Evolutionary conservation across 139 green algal species (phyloP), one percentile per base, ranked within the genome.

Genomic region (Tetradesmus obliquus): DNA sequence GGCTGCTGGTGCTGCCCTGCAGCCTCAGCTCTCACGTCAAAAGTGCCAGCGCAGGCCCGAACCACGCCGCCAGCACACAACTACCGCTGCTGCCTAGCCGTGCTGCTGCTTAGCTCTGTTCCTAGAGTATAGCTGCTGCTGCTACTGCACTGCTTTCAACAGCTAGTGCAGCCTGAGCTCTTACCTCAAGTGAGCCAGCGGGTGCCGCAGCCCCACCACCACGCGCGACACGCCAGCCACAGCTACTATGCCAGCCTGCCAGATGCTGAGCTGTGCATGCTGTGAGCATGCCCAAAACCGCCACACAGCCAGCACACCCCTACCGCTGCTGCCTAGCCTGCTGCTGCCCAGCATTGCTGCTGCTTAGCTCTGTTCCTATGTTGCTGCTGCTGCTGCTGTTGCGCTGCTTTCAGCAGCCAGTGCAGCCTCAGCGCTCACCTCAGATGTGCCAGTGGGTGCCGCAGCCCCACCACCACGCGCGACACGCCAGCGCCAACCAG

Each of bases 401-500:
- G n/a, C 24, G 1, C 54, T 3, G 3, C 4, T 17, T 81, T 19
- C 24, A 17, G 76, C 82, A 85, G 80, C 19, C 72, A 24, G 60
- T 51, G 72, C 19, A 81, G 72, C 72, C 19, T 10, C 24, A 60
- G n/a, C 32, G 32, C 79, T 1, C 96, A 97, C 7, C 96, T 88
- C 8, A 96, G 89, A 91, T 98, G 96, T 0, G 90, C 74, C 80
- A 99, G 90, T 19, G 98, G 98, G 92, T 99, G 96, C 7, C 94
- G 90, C 74, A 99, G 91, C n/a, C 98, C 98, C 13, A 99, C 87
- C 55, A 99, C 98, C 24, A 99, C 97, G 0, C 98, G 95, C 0
- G 51, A 71, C 13, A 99, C 96, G 19, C 97, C 96, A 10, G 92
- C 95, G 2, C 89, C n/a, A 0, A 99, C 20, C 24, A 99, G 95